A percentile compares a stretch with the other conserved stretches of the same genome.
Conservation (phyloP, 2,329 filamentous ascomycete genomes). For the Pyricularia sp. region DNA sequence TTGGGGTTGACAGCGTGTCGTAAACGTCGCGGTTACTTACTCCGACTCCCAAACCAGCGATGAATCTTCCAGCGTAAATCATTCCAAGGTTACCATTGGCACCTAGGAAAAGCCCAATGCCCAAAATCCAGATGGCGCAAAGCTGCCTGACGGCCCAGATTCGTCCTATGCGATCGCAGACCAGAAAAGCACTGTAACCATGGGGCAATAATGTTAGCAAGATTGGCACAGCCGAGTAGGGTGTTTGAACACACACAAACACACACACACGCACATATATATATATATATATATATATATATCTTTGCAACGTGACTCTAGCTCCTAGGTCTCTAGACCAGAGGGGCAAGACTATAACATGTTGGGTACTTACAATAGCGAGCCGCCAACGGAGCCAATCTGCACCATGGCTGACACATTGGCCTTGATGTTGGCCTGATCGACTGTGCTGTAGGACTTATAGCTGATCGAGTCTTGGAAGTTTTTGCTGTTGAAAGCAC, state of each 20-base stretch:
- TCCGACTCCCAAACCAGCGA: constrained; percentile 54
- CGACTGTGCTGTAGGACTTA: constrained; percentile 36
- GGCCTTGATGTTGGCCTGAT: constrained; percentile 58
- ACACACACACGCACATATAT: too few relatives aligned
- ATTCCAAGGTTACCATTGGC: constrained; percentile 38
- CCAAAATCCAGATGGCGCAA: constrained; percentile 46
- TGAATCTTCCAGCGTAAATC: constrained; percentile 55
- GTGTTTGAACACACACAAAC: too few relatives aligned
- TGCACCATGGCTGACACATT: constrained; percentile 80
- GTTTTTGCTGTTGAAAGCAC: constrained; percentile 57
- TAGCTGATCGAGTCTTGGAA: constrained; percentile 54
- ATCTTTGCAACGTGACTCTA: not conserved
- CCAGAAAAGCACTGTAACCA: constrained; percentile 39
- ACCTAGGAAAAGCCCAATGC: constrained; percentile 49
- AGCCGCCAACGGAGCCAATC: constrained; percentile 62
- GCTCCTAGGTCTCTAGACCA: not conserved
- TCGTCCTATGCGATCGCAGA: constrained; percentile 53
- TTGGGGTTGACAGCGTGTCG: not conserved
- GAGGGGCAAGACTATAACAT: not conserved
- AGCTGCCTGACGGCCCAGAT: constrained; percentile 52
- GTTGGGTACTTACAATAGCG: constrained; percentile 25
- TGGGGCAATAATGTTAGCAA: not conserved
- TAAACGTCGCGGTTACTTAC: not conserved
- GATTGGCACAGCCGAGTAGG: too few relatives aligned
- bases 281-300: too few relatives aligned